Evolutionary conservation across 148 eudicot genomes (phyloP), one percentile per base, ranked within the genome.

Genomic region (Fallopia convolvulus): DNA sequence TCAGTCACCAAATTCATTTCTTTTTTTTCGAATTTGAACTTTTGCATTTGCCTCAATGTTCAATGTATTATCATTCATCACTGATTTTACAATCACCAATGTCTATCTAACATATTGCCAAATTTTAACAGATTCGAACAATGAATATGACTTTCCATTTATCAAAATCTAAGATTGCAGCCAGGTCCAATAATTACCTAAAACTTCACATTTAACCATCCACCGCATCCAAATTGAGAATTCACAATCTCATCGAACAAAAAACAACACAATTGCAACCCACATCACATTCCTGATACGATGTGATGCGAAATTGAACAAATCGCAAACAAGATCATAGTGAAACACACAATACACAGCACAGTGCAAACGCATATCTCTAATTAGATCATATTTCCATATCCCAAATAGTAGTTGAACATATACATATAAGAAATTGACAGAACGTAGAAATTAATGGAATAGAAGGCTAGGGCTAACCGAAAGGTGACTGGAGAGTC

Each of bases 401-500:
- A 65, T 65, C 60, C 39, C 39, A 65, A 68, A 68, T 46, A 68
- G 46, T 39, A 68, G 39, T 36, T 5, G 72, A 68, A 68, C 46
- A 68, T 14, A 12, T 68, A 68, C 46, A 15, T 39, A 33, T 14
- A 33, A 39, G 9, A 68, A 68, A 68, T 68, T 18, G 21, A 36
- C 72, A 39, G n/a, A 36, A 36, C 9, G 9, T 36, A 15, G 46
- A 15, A 68, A 68, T 33, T 68, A 68, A 15, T 6, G 46, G 14
- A 33, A 18, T 15, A 68, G 20, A 68, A 33, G 18, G 44, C 42
- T 68, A 39, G 46, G 11, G 46, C 72, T 68, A 68, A 68, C 72
- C 72, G 72, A 65, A 26, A 68, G 42, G 72, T 15, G 21, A 39
- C 10, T 68, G 20, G 46, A 68, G 42, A 68, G n/a, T 68, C 72